These are phyloP conservation scores for Neonectria faginata DNA, from an alignment of 2,329 filamentous ascomycete genomes.

Conservation along the genomic window DNA sequence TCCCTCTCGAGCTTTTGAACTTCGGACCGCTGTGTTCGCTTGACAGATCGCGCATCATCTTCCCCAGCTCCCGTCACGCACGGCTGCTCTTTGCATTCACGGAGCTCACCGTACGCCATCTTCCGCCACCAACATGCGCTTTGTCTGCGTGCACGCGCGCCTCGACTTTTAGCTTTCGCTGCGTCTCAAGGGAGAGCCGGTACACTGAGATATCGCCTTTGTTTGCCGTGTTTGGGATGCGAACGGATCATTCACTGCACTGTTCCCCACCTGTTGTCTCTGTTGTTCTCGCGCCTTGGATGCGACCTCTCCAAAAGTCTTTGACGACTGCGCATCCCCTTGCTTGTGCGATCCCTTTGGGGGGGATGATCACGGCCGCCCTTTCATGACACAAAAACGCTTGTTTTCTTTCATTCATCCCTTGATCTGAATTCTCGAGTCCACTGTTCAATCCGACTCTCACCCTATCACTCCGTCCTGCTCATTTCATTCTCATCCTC, in stretches of 20 bases:
- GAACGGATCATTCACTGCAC: slow-evolving; percentile 21
- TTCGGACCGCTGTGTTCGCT: not conserved
- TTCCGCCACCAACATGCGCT: slow-evolving; percentile 42
- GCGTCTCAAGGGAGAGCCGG: slow-evolving; percentile 34
- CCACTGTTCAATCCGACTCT: slow-evolving; percentile 2
- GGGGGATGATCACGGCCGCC: slow-evolving; percentile 19
- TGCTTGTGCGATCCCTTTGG: slow-evolving; percentile 13
- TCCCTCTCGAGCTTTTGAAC: slow-evolving; percentile 1
- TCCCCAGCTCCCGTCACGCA: not conserved
- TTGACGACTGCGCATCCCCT: slow-evolving; percentile 11
- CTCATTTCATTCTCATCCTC: slow-evolving; percentile 8
- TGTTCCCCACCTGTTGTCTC: slow-evolving; percentile 18
- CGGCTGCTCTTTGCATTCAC: not conserved
- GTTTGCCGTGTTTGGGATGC: slow-evolving; percentile 17
- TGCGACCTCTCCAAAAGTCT: slow-evolving; percentile 30
- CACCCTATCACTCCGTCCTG: not conserved
- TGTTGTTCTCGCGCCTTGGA: slow-evolving; percentile 20
- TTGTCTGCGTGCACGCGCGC: slow-evolving; percentile 40
- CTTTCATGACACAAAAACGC: slow-evolving; percentile 40
- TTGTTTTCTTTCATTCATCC: slow-evolving; percentile 13
- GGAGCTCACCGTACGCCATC: slow-evolving; percentile 7
- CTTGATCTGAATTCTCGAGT: not conserved
- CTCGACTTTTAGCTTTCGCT: slow-evolving; percentile 34
- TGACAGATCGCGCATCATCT: slow-evolving; percentile 3
- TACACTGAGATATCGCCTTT: slow-evolving; percentile 26